Base-by-base conservation (phyloP, 148 eudicot species). In the Amaranthus cruentus region DNA sequence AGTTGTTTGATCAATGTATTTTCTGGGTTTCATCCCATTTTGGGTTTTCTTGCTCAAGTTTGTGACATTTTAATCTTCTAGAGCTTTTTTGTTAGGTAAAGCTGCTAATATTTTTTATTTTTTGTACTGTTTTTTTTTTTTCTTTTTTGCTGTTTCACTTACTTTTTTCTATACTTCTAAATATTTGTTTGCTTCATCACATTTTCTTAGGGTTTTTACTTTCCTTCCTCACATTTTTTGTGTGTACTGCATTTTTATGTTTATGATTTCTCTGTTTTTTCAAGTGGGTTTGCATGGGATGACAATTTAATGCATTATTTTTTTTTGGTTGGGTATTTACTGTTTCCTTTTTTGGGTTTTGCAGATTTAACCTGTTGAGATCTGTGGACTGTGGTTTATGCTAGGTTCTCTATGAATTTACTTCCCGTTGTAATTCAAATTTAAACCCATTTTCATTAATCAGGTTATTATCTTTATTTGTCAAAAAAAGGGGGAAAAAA, bases 321-420 rank as follows among this genome's bases (percentile, higher is more conserved):
- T 67, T 14, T 59, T 73, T 66, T 50, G 69, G 58, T 66, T 54
- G 61, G 51, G 51, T 38, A 18, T 44, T 48, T 63, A 62, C 7
- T 71, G 55, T 55, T 54, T 62, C 70, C 11, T 78, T 62, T 9
- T 56, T 12, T 57, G 65, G 71, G 75, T 61, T 74, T 70, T 77
- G 85, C 83, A 83, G 83, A 74, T 76, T 79, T 73, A 69, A 60
- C 44, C 77, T 75, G 72, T 75, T 82, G 78, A 84, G 85, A 84
- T 84, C 82, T 78, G 49, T 21, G 54, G 69, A 73, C 38, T 28
- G 38, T 78, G 78, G 15, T 49, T 64, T 53, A 42, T 47, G 28
- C 51, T 56, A 10, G 69, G 68, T 55, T 55, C 51, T 68, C 51
- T 28, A 57, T 70, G 9, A 47, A 46, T 49, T 68, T 38, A 64